These are phyloP conservation scores for Leccinellum luteum DNA, from an alignment of 768 basidiomycete species.

Conservation along the genomic window DNA sequence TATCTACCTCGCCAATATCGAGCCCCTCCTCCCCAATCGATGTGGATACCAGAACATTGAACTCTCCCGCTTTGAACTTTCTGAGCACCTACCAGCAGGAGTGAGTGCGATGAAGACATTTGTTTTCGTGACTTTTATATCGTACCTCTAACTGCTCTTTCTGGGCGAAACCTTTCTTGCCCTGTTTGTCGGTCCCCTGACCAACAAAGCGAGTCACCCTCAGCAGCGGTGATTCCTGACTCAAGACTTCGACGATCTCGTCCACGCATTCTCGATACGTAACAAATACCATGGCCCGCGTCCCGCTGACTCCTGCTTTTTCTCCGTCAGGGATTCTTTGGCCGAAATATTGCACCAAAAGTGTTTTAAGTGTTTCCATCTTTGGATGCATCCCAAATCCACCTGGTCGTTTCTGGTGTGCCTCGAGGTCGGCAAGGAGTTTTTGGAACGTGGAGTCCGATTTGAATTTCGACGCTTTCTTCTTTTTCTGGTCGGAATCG, in stretches of 20 bases:
- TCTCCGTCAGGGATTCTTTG: constrained; percentile 39
- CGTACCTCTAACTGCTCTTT: constrained; percentile 86
- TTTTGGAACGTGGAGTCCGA: constrained; percentile 60
- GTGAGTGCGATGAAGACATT: constrained; percentile 8
- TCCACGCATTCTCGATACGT: constrained; percentile 89
- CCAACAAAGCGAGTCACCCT: constrained; percentile 87
- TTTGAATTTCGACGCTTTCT: constrained; percentile 43
- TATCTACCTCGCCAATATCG: constrained; percentile 96
- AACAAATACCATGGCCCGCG: constrained; percentile 92
- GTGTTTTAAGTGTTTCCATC: constrained; percentile 75
- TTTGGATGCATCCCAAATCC: constrained; percentile 83
- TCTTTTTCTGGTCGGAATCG: constrained; percentile 31
- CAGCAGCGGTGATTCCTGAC: constrained; percentile 73
- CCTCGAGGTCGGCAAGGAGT: constrained; percentile 65
- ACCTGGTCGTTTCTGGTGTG: constrained; percentile 40
- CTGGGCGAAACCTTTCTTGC: constrained; percentile 86
- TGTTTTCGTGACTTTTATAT: neutral
- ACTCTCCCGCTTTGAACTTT: constrained; percentile 82
- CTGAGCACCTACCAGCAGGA: constrained; percentile 62
- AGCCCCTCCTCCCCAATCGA: constrained; percentile 98
- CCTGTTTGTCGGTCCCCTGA: constrained; percentile 80
- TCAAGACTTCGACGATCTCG: constrained; percentile 81
- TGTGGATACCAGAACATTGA: constrained; percentile 92
- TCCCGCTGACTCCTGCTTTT: constrained; percentile 32
- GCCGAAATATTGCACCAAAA: constrained; percentile 78